phyloP scores from a whole-genome alignment of 257 asterid species.

The Ehretia macrophylla region DNA sequence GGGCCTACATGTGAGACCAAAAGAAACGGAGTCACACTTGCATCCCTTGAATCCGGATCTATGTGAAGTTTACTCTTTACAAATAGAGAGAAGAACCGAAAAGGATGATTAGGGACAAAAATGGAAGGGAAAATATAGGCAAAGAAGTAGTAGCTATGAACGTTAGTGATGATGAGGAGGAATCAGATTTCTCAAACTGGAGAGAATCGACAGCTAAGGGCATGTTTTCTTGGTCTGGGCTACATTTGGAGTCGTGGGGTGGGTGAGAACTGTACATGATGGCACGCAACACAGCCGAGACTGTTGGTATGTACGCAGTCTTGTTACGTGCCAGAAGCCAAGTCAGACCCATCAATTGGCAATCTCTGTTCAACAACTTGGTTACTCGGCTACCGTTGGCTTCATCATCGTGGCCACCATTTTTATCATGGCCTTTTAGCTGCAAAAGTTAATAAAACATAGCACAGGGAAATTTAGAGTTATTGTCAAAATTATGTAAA shows the following conservation, averaged over 20 bases:
- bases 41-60: no score
- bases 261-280: constrained; percentile 91
- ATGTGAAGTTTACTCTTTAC: no score
- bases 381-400: constrained; percentile 45
- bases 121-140: no score
- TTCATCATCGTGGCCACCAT: constrained; percentile 34
- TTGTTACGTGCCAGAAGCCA: constrained; percentile 98
- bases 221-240: constrained; percentile 99
- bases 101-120: no score
- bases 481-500: neutral
- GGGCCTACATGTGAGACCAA: constrained; percentile 1
- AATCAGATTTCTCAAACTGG: constrained; percentile 57
- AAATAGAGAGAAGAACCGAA: no score
- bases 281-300: constrained; percentile 95
- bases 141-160: neutral
- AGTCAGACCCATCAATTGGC: constrained; percentile 98
- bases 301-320: constrained; percentile 95
- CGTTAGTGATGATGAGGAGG: constrained; percentile 25
- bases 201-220: constrained; percentile 94
- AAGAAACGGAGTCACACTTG: no score
- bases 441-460: constrained; percentile 11
- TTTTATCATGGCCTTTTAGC: constrained; percentile 68
- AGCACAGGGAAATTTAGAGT: neutral
- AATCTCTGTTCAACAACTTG: constrained; percentile 71
- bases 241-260: constrained; percentile 75